A percentile compares a stretch with the other conserved stretches of the same genome.
Evolutionary conservation across 2,329 filamentous ascomycete genomes (phyloP).

Genomic region (Fusarium piperis): DNA sequence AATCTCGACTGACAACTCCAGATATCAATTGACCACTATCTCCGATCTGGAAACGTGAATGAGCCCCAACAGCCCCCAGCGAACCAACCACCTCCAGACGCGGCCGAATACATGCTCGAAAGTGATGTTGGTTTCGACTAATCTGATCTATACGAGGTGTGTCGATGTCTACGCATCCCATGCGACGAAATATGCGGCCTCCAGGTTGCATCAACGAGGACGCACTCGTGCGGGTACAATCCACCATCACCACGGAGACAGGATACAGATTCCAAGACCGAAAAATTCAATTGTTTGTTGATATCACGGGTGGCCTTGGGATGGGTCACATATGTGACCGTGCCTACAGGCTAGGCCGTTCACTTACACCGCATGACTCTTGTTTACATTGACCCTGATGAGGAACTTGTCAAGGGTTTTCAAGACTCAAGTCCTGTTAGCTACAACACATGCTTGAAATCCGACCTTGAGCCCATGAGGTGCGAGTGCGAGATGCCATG

Average conservation of each 20-base stretch:
- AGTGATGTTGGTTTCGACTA: not conserved
- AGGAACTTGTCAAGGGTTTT: not conserved
- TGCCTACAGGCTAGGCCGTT: not conserved
- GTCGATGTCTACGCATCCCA: not conserved
- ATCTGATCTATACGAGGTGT: not conserved
- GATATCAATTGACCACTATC: slow-evolving; percentile 44
- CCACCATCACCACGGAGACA: slow-evolving; percentile 19
- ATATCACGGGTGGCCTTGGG: slow-evolving; percentile 23
- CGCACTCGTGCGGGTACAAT: not conserved
- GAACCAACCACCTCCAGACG: not conserved
- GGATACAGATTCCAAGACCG: not conserved
- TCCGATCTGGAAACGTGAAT: slow-evolving; percentile 19
- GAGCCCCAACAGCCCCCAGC: not conserved
- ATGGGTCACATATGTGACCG: slow-evolving; percentile 18
- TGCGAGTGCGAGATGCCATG: not conserved
- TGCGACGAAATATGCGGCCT: not conserved
- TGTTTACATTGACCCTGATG: not conserved
- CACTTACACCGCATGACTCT: not conserved
- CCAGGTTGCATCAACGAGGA: not conserved
- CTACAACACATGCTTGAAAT: not conserved
- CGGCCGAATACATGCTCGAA: not conserved
- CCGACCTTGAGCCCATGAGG: not conserved
- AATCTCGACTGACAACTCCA: slow-evolving; percentile 21
- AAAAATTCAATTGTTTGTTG: slow-evolving; percentile 6
- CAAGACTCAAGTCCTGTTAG: not conserved